These are phyloP conservation scores for Dunaliella primolecta DNA, from an alignment of 139 green algal species.

Conservation along the genomic window DNA sequence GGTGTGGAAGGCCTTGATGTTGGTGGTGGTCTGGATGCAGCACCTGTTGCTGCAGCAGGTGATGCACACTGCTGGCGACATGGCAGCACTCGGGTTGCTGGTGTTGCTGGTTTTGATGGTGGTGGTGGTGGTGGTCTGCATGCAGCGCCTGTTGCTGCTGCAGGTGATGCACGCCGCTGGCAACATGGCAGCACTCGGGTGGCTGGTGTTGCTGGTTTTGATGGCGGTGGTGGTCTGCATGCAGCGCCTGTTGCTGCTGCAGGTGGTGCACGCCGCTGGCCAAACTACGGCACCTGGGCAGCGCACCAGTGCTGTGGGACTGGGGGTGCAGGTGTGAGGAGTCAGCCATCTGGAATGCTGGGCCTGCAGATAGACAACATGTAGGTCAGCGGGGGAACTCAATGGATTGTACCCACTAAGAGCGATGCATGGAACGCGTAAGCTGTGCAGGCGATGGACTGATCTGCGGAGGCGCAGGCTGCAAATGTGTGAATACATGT, in stretches of 20 bases:
- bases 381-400: too few species aligned
- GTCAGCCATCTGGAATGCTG: neutral
- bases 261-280: neutral
- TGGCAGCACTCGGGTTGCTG: neutral
- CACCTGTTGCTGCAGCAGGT: neutral
- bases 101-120: neutral
- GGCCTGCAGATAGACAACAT: constrained; percentile 11
- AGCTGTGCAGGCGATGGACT: neutral
- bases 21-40: too few species aligned
- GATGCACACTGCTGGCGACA: too few species aligned
- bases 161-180: too few species aligned
- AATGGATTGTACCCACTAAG: too few species aligned
- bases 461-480: too few species aligned
- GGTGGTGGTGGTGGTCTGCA: too few species aligned
- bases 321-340: neutral
- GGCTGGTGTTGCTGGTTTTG: neutral
- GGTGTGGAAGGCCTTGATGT: neutral
- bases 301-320: neutral
- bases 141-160: neutral
- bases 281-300: neutral
- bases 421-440: too few species aligned
- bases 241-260: neutral
- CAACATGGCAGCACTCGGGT: neutral
- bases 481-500: too few species aligned
- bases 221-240: too few species aligned